Base-by-base conservation (phyloP, 1,139 yeast species). In the Scheffersomyces lignicola region DNA sequence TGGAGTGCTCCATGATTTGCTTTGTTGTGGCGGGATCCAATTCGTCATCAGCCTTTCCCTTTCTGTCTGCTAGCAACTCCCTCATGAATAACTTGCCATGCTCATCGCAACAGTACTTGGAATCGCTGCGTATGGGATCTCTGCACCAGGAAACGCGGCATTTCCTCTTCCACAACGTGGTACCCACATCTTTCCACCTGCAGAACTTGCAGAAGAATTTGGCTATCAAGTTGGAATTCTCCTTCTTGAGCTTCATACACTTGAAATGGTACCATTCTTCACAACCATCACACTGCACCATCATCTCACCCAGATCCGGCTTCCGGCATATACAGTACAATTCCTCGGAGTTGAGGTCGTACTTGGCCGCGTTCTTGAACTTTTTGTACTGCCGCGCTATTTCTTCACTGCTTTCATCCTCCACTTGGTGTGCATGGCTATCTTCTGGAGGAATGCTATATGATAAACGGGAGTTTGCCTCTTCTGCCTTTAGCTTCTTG, bases 201-300 rank as follows among this genome's bases (percentile, higher is more conserved):
- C 97, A 90, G 41, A 79, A 78, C 11, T 85, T 84, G 52, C 97
- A 90, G 50, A 67, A 83, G 52, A 76, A 90, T 39, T 74, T 75
- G 32, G 76, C 72, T 7, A 89, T 80, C 36, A 89, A 63, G 30
- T 71, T 67, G 36, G 78, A 73, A 50, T 74, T 76, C 28, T 65
- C 59, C n/a, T 58, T 60, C 33, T 79, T 68, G 31, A 89, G 55
- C 40, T 73, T 73, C 71, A 89, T 77, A 52, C 97, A 90, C 32
- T 65, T 68, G 56, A 90, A 87, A 59, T 90, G 97, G 53, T 74
- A 90, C 97, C 97, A 90, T 44, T 87, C 96, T 52, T 89, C 96
- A 60, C 97, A 90, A 6, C 88, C 90, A 56, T 89, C 97, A 55
- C 97, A 90, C 0, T 86, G 89, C 15, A 90, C 84, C 97, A 89